phyloP scores from a whole-genome alignment of 352 stramenopile species.

The Peronosclerospora sorghi region DNA sequence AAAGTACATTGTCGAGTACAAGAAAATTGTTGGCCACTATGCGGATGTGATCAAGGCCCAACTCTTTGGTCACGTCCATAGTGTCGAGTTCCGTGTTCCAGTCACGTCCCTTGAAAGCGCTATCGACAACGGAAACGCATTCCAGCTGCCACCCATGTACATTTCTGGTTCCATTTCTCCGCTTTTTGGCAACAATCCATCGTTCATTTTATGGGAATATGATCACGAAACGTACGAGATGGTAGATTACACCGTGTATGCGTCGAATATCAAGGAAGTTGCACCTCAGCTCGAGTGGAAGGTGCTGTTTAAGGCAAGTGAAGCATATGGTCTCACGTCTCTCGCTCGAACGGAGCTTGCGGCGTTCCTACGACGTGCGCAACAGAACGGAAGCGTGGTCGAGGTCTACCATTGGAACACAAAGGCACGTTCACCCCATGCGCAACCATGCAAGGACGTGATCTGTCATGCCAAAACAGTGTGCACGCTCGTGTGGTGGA shows the following conservation, averaged over 20 bases:
- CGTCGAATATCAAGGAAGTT: slow-evolving; percentile 44
- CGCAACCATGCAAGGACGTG: slow-evolving; percentile 28
- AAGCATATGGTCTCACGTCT: slow-evolving; percentile 44
- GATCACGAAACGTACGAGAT: slow-evolving; percentile 64
- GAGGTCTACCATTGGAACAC: slow-evolving; percentile 78
- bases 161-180: slow-evolving; percentile 82
- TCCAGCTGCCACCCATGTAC: slow-evolving; percentile 64
- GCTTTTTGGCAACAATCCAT: slow-evolving; percentile 87
- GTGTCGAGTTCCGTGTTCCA: slow-evolving; percentile 83
- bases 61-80: slow-evolving; percentile 90
- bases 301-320: slow-evolving; percentile 41
- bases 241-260: slow-evolving; percentile 70
- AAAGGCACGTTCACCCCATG: slow-evolving; percentile 55
- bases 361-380: slow-evolving; percentile 35
- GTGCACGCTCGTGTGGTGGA: slow-evolving; percentile 80
- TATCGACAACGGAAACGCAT: slow-evolving; percentile 7
- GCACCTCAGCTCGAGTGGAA: slow-evolving; percentile 49
- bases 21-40: slow-evolving; percentile 63
- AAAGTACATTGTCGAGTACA: slow-evolving; percentile 80
- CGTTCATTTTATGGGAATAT: slow-evolving; percentile 84
- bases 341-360: slow-evolving; percentile 34
- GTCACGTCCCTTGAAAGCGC: slow-evolving; percentile 13
- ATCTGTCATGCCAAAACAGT: slow-evolving; percentile 52
- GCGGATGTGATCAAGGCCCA: slow-evolving; percentile 70
- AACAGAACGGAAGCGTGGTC: slow-evolving; percentile 39